Evolutionary conservation across 2,329 filamentous ascomycete species (phyloP), one percentile per base, ranked within the genome.

Genomic region (Sporothrix luriei): DNA sequence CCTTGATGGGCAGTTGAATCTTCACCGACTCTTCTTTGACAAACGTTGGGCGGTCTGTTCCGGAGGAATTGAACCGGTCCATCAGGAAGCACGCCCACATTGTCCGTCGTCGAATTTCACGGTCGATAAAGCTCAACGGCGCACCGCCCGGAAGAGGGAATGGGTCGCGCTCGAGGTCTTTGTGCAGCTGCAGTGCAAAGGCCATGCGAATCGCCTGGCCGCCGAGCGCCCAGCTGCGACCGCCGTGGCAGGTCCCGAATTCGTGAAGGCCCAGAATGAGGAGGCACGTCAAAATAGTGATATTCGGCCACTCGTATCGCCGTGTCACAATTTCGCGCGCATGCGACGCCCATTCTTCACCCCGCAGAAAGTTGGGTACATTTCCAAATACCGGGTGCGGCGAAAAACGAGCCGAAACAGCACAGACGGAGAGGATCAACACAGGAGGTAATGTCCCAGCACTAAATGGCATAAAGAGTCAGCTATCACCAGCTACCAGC

Each of bases 81-180:
- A 98, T 97, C 69, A 97, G 80, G 76, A 97, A 97, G 77, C 94
- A 98, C 14, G 94, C 92, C 95, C 95, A 99, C 94, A 99, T 98
- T 2, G 93, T 95, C 69, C 95, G 87, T 74, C 95, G 84, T 71
- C 95, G 87, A 68, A 98, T 97, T 78, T 99, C 95, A 38, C 93
- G 90, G 78, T 98, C 95, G 19, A 94, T 93, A 74, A 95, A 95
- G 77, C 93, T 97, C 67, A 95, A 85, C 72, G 90, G 87, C 2
- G 85, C 84, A 14, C 85, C 83, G 24, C 85, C 84, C 52, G 86
- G 86, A n/a, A 84, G 82, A n/a, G 85, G 85, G 48, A 87, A 80
- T 0, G 92, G 91, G 74, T 97, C 93, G 75, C 91, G 88, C 72
- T 97, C 93, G 38, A 97, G 84, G 78, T 98, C 95, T 76, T 90